Evolutionary conservation across 768 basidiomycete species (phyloP).

Genomic region (Termitomyces titanicus): DNA sequence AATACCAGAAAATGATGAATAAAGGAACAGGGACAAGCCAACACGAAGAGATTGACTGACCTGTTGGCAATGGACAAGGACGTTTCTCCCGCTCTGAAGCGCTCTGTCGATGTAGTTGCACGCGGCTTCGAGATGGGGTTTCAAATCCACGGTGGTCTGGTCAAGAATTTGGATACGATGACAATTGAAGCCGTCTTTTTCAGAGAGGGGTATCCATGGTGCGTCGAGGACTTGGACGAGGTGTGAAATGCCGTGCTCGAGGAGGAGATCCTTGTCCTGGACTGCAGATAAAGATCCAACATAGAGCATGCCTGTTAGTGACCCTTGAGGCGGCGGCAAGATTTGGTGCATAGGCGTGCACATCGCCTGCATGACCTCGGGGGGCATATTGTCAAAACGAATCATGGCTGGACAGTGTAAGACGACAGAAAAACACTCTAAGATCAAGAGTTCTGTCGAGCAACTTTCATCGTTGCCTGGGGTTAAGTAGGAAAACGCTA

Average conservation of each 20-base stretch:
- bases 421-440: background rate
- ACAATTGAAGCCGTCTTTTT: conserved; percentile 45
- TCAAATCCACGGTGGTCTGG: conserved; percentile 54
- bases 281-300: conserved; percentile 61
- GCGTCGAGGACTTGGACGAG: conserved; percentile 63
- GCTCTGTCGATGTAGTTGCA: conserved; percentile 65
- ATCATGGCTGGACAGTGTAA: conserved; percentile 46
- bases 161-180: conserved; percentile 71
- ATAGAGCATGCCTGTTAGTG: conserved; percentile 52
- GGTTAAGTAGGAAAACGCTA: conserved; percentile 17
- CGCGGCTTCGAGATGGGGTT: conserved; percentile 64
- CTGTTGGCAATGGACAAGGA: conserved; percentile 83
- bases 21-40: background rate
- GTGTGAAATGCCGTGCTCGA: conserved; percentile 44
- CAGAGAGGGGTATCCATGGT: conserved; percentile 52
- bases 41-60: conserved; percentile 31
- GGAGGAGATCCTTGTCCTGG: conserved; percentile 53
- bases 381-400: conserved; percentile 70
- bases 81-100: conserved; percentile 56
- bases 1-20: conserved; percentile 10
- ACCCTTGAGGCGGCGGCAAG: conserved; percentile 38
- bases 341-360: conserved; percentile 84
- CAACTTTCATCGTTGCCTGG: conserved; percentile 12
- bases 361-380: conserved; percentile 80
- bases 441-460: conserved; percentile 3